phyloP scores from a whole-genome alignment of 163 green algal species.

The Chlamydomonas reinhardtii region DNA sequence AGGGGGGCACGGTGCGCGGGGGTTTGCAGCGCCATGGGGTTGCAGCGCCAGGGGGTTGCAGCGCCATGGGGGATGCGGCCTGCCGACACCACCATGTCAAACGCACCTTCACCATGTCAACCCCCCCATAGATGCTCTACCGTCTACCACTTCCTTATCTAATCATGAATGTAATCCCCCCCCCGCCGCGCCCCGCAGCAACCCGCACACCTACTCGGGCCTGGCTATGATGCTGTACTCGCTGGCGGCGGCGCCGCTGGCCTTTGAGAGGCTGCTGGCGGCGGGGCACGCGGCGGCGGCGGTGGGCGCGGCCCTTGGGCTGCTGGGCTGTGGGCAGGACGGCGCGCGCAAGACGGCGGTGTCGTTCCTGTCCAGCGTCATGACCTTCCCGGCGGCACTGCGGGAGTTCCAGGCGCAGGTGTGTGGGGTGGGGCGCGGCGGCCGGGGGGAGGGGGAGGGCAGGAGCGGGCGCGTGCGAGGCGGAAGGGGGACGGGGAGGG shows the following conservation, averaged over 20 bases:
- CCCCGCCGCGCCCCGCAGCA: too few species aligned
- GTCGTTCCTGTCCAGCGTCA: slow-evolving; percentile 69
- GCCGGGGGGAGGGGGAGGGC: not conserved
- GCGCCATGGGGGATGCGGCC: too few species aligned
- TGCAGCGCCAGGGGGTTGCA: too few species aligned
- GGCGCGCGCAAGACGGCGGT: slow-evolving; percentile 74
- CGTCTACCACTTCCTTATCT: too few species aligned
- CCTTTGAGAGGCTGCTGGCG: slow-evolving; percentile 73
- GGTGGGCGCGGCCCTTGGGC: slow-evolving; percentile 52
- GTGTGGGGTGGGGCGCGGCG: not conserved
- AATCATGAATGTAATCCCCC: too few species aligned
- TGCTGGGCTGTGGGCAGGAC: slow-evolving; percentile 71
- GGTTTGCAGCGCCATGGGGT: too few species aligned
- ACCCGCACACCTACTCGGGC: slow-evolving; percentile 55
- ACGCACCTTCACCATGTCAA: too few species aligned
- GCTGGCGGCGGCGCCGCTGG: slow-evolving; percentile 68
- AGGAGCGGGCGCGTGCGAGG: not conserved
- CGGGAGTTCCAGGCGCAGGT: slow-evolving; percentile 73
- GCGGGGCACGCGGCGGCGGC: not conserved
- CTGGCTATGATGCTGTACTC: slow-evolving; percentile 73
- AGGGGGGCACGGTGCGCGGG: too few species aligned
- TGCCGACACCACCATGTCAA: too few species aligned
- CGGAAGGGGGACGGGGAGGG: too few species aligned
- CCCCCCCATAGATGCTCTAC: too few species aligned
- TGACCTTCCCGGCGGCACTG: slow-evolving; percentile 72